A percentile compares a stretch with the other conserved stretches of the same genome.
Conservation (phyloP, 1,284 basidiomycete species). For the Cystobasidium slooffiae region DNA sequence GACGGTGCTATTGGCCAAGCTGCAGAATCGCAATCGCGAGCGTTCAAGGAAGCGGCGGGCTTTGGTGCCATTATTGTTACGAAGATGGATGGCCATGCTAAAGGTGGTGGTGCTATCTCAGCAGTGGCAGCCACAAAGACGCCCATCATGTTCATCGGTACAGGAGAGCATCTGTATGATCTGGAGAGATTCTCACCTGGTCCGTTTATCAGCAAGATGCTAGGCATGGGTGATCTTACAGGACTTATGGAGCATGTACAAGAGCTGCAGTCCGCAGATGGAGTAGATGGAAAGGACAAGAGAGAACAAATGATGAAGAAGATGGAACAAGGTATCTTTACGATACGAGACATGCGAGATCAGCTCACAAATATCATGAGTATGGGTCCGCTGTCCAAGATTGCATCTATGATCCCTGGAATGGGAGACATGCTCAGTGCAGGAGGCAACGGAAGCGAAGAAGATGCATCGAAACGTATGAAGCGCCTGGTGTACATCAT, state of each 20-base stretch:
- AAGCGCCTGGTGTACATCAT: slow-evolving; percentile 99
- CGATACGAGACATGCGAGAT: slow-evolving; percentile 96
- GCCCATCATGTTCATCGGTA: slow-evolving; percentile 97
- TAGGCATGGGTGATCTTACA: slow-evolving; percentile 94
- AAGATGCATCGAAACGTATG: slow-evolving; percentile 79
- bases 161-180: slow-evolving; percentile 95
- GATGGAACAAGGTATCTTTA: slow-evolving; percentile 93
- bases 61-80: slow-evolving; percentile 99
- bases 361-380: slow-evolving; percentile 97
- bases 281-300: slow-evolving; percentile 69
- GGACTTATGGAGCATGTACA: slow-evolving; percentile 98
- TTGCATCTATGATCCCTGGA: slow-evolving; percentile 98
- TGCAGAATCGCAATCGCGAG: slow-evolving; percentile 90
- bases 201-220: slow-evolving; percentile 94
- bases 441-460: slow-evolving; percentile 77
- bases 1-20: slow-evolving; percentile 77
- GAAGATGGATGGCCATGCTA: slow-evolving; percentile 99
- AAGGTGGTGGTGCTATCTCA: slow-evolving; percentile 98
- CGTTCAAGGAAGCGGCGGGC: slow-evolving; percentile 97
- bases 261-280: slow-evolving; percentile 83
- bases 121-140: slow-evolving; percentile 98
- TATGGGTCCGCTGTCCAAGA: slow-evolving; percentile 98
- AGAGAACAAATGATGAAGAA: slow-evolving; percentile 99
- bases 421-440: slow-evolving; percentile 81
- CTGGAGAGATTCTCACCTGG: slow-evolving; percentile 94